Evolutionary conservation across 2,329 filamentous ascomycete genomes (phyloP).

Genomic region (Aspergillus novoparasiticus): DNA sequence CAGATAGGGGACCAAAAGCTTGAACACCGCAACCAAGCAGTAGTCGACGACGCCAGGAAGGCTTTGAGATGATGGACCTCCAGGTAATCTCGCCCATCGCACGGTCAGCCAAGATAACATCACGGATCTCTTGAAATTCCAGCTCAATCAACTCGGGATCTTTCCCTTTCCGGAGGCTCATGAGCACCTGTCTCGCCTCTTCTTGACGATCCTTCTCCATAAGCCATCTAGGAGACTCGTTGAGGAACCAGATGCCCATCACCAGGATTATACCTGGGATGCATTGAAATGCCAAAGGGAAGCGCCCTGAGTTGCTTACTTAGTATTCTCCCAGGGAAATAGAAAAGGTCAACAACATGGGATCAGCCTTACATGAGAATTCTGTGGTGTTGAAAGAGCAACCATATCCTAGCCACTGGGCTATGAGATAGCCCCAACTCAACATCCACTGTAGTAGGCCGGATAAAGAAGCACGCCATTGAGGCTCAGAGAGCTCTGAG

Average conservation of each 20-base stretch:
- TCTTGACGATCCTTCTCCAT: constrained; percentile 30
- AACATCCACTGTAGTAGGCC: constrained; percentile 39
- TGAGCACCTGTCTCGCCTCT: constrained; percentile 20
- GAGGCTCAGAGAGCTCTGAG: constrained; percentile 36
- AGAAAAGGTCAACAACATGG: neutral
- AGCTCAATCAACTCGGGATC: constrained; percentile 34
- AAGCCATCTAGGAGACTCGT: constrained; percentile 30
- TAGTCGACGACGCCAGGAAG: constrained; percentile 49
- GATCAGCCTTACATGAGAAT: constrained; percentile 17
- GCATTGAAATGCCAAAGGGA: constrained; percentile 47
- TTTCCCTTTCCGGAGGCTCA: constrained; percentile 21
- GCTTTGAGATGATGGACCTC: constrained; percentile 44
- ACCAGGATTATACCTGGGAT: constrained; percentile 40
- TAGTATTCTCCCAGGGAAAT: neutral
- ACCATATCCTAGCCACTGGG: constrained; percentile 44
- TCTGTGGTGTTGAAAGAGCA: constrained; percentile 25
- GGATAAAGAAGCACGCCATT: constrained; percentile 33
- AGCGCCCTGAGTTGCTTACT: constrained; percentile 27
- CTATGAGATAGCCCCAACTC: constrained; percentile 41
- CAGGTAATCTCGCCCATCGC: constrained; percentile 38
- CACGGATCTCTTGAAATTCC: constrained; percentile 44
- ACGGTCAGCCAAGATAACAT: constrained; percentile 41
- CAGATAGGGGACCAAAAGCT: constrained; percentile 51
- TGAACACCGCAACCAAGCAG: constrained; percentile 51
- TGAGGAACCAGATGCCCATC: constrained; percentile 33